These are phyloP conservation scores for Xylaria arbuscula DNA, from an alignment of 2,329 filamentous ascomycete species.

Conservation along the genomic window DNA sequence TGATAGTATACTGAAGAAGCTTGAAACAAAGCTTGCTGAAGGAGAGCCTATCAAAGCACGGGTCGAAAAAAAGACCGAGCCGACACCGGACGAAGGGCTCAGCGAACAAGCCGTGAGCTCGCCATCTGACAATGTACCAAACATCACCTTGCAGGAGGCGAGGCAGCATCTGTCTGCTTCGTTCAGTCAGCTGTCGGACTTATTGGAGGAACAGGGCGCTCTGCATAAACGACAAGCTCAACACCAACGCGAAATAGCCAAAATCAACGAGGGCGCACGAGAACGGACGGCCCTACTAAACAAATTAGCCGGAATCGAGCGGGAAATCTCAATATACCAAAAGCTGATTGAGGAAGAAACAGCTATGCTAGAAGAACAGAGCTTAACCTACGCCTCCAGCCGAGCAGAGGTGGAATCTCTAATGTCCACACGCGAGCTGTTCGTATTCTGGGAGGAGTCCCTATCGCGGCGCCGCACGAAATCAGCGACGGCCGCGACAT, in stretches of 20 bases:
- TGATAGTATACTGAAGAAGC: background rate
- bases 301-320: conserved; percentile 31
- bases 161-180: conserved; percentile 25
- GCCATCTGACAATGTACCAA: conserved; percentile 8
- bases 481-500: conserved; percentile 37
- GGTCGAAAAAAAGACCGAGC: background rate
- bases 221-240: conserved; percentile 20
- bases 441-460: conserved; percentile 47
- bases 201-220: conserved; percentile 27
- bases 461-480: conserved; percentile 39
- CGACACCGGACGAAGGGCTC: conserved; percentile 4
- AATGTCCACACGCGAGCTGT: conserved; percentile 38
- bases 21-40: background rate
- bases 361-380: conserved; percentile 26
- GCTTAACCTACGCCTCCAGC: conserved; percentile 12
- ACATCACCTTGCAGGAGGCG: background rate
- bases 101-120: conserved; percentile 15
- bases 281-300: background rate
- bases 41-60: conserved; percentile 11
- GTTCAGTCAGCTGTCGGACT: conserved; percentile 16
- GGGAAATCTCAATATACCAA: conserved; percentile 37
- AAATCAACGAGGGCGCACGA: conserved; percentile 3
- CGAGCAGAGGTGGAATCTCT: conserved; percentile 28
- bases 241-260: conserved; percentile 11
- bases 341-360: conserved; percentile 36